Base-by-base conservation (phyloP, 495 filamentous ascomycete species). In the Staphylotrichum longicolle region DNA sequence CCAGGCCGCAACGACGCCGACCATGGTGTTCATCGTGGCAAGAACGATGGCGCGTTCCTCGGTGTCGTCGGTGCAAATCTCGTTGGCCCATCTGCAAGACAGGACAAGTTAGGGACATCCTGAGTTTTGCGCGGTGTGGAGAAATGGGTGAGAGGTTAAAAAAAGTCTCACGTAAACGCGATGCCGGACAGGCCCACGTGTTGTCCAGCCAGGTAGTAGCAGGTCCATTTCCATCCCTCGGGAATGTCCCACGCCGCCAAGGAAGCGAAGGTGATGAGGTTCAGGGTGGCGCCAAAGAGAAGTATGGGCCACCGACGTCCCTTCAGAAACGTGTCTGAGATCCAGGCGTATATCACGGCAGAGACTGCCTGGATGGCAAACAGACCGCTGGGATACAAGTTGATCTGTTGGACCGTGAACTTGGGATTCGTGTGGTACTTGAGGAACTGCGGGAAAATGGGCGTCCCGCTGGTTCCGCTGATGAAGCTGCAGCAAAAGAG, bases 21-120 rank as follows among this genome's bases (percentile, higher is more conserved):
- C 75, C 69, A 80, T 71, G 63, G 73, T 64, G 47, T 77, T 79
- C 76, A 80, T 79, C 12, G 72, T 54, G 7, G 57, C 74, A 4
- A 74, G 68, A 5, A 84, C 80, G 14, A 86, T 58, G 3, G 83
- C 78, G n/a, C 85, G 69, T 66, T 86, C 82, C 63, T 83, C 78
- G 30, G 80, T 79, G 52, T 82, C 80, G 33, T 75, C 74, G 9
- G 70, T 70, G 62, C 74, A 85, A 67, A 78, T 81, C 64, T 75
- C 83, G 65, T 85, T 80, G 3, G 81, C 79, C 83, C 82, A 85
- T 27, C 47, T 50, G 71, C 70, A 56, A 69, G 78, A 45, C n/a
- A 10, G n/a, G 6, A 48, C 20, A 27, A 5, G 20, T 20, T 30
- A 48, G n/a, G 46, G 9, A 20, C n/a, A 5, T 27, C n/a, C 5